A percentile compares a stretch with the other conserved stretches of the same genome.
These are phyloP conservation scores for Zygotorulaspora danielsina DNA, from an alignment of 805 yeast genomes.

Conservation along the genomic window DNA sequence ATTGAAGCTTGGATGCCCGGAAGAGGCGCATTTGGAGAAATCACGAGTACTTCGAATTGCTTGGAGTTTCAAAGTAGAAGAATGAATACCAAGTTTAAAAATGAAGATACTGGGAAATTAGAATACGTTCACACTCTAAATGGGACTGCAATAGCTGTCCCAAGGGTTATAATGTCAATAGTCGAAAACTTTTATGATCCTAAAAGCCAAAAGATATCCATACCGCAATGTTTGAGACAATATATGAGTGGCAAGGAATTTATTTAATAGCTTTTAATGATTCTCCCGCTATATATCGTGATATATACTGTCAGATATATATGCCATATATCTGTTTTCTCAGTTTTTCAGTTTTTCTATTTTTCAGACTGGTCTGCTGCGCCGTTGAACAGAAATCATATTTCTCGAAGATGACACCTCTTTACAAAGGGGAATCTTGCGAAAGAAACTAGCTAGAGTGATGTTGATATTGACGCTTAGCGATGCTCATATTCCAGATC, in stretches of 20 bases:
- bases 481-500: constrained; percentile 84
- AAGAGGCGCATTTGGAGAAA: constrained; percentile 86
- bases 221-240: constrained; percentile 65
- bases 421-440: not conserved
- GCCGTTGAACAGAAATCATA: too few relatives aligned
- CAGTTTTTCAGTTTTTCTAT: too few relatives aligned
- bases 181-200: constrained; percentile 79
- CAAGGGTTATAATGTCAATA: constrained; percentile 84
- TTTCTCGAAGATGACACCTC: too few relatives aligned
- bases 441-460: too few relatives aligned
- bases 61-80: constrained; percentile 87
- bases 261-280: constrained; percentile 14
- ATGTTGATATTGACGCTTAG: constrained; percentile 82
- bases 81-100: constrained; percentile 58
- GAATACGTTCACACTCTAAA: constrained; percentile 76
- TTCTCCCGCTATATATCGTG: not conserved
- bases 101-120: constrained; percentile 31
- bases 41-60: constrained; percentile 88
- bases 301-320: too few relatives aligned
- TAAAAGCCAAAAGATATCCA: constrained; percentile 44
- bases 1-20: constrained; percentile 99
- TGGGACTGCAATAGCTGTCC: constrained; percentile 95
- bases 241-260: constrained; percentile 64
- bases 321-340: too few relatives aligned
- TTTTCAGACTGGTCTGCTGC: too few relatives aligned